Percentiles rank a stretch among this genome's conserved stretches.
phyloP scores from a whole-genome alignment of 1,284 basidiomycete species.

The Cryptococcus sp. region DNA sequence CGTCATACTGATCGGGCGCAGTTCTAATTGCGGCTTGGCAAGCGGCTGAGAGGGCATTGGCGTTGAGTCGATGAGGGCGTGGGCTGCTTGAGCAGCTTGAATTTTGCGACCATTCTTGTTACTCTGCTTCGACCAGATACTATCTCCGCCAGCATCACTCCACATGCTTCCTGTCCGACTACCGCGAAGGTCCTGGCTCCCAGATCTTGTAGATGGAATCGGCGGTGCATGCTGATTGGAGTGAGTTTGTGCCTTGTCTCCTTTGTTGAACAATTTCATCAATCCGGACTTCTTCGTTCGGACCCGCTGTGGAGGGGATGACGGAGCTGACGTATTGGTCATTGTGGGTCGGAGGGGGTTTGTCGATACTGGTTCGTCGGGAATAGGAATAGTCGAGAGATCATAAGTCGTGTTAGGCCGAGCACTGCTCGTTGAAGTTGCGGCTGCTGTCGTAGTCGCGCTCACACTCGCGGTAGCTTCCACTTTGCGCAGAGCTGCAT shows the following conservation, averaged over 20 bases:
- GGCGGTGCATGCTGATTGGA: background rate
- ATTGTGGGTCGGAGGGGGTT: constrained; percentile 1
- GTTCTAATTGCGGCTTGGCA: constrained; percentile 55
- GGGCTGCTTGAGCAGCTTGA: background rate
- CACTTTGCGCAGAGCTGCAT: too few species aligned
- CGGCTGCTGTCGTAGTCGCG: background rate
- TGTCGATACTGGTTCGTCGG: constrained; percentile 2
- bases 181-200: background rate
- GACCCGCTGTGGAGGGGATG: constrained; percentile 46
- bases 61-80: background rate
- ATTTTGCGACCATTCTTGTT: background rate
- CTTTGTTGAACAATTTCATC: constrained; percentile 68
- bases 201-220: background rate
- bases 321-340: constrained; percentile 4
- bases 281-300: constrained; percentile 77
- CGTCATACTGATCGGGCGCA: constrained; percentile 72
- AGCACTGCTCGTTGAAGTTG: background rate
- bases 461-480: too few species aligned
- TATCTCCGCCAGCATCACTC: background rate
- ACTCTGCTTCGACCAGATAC: background rate
- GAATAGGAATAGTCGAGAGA: constrained; percentile 1
- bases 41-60: background rate
- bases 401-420: constrained; percentile 4
- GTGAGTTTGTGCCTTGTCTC: background rate
- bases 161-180: constrained; percentile 4